Base-by-base conservation (phyloP, 495 filamentous ascomycete genomes). In the Aspergillus haitiensis region DNA sequence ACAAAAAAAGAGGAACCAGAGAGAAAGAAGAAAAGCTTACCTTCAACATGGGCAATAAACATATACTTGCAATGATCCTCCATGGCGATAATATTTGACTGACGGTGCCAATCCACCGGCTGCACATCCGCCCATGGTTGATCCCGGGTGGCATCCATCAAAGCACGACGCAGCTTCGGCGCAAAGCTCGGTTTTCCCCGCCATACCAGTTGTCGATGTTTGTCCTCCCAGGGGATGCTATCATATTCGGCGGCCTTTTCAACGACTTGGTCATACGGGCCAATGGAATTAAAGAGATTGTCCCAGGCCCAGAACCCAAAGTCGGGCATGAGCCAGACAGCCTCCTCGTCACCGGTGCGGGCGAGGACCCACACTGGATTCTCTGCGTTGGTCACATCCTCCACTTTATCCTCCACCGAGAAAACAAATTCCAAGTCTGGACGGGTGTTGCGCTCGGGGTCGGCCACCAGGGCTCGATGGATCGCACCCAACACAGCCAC, bases 241-340 rank as follows among this genome's bases (percentile, higher is more conserved):
- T 58, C 56, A 37, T 60, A 63, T 72, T 71, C 8, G 60, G 40
- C n/a, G 64, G 67, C 52, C 65, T 63, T 69, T 45, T 86, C 82
- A 27, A 81, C 81, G 2, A 86, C 84, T 61, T 83, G 81, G 18
- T 76, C 66, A 39, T 84, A 82, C 2, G 84, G 82, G 2, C 82
- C 82, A 40, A 89, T 78, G 55, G 81, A 77, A 48, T 83, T 78
- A 5, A 85, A 73, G 0, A 80, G 71, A n/a, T 86, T 78, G 2
- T 84, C 77, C 86, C 87, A 91, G 0, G 84, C 77, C 86, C 87
- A 93, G 74, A 85, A 90, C 63, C 85, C 82, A 69, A 92, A 92
- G 71, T 93, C 89, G 1, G 90, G 90, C 72, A 92, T 88, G 0
- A 90, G 66, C 84, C 90, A 92, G 49, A 74, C 71, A 2, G 56